A percentile compares a stretch with the other conserved stretches of the same genome.
These are phyloP conservation scores for Tetrastigma voinierianum DNA, from an alignment of 164 flowering plant species.

Conservation along the genomic window DNA sequence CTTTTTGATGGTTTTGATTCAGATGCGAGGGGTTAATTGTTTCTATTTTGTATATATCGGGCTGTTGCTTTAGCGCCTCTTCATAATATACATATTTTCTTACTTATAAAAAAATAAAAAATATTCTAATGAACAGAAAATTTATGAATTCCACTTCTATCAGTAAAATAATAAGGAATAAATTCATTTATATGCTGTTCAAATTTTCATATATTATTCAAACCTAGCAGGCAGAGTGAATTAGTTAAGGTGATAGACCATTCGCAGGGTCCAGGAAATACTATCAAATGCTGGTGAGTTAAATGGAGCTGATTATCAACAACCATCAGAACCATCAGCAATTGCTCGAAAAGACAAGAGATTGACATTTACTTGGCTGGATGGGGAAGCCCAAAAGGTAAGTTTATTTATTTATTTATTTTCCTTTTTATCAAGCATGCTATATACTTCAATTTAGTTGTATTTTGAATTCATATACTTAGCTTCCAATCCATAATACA, in stretches of 20 bases:
- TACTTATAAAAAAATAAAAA: no score
- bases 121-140: no score
- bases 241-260: constrained; percentile 53
- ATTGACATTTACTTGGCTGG: constrained; percentile 91
- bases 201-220: background rate
- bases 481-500: background rate
- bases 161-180: background rate
- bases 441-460: background rate
- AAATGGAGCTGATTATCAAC: constrained; percentile 25
- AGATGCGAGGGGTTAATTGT: no score
- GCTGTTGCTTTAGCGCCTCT: no score
- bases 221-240: constrained; percentile 5
- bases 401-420: constrained; percentile 10
- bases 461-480: background rate
- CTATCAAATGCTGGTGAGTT: constrained; percentile 40
- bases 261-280: constrained; percentile 72
- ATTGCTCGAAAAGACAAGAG: constrained; percentile 59
- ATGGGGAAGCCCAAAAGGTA: constrained; percentile 90
- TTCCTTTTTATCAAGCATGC: background rate
- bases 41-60: no score
- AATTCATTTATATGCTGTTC: background rate
- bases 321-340: constrained; percentile 32
- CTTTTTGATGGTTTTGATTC: no score
- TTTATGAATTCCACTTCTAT: background rate
- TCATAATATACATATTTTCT: no score